These are phyloP conservation scores for Heliamphora pulchella DNA, from an alignment of 179 eudicot species.

Conservation along the genomic window DNA sequence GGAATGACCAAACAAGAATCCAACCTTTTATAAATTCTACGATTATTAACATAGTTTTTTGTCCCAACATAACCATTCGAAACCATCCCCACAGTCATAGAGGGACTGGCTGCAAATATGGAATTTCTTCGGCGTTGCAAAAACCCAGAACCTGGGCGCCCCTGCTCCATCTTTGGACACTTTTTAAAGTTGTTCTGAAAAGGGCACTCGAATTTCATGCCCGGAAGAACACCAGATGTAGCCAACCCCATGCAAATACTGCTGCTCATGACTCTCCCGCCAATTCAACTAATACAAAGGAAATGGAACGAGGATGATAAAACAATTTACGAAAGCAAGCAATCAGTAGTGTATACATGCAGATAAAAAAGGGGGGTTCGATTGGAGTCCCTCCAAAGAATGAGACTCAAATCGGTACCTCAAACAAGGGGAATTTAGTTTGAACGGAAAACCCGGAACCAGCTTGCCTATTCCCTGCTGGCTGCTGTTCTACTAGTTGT, in stretches of 20 bases:
- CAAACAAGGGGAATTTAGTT: background rate
- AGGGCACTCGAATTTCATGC: slow-evolving; percentile 9
- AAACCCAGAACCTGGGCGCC: background rate
- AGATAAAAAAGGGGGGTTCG: background rate
- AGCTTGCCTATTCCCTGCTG: background rate
- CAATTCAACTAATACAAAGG: background rate
- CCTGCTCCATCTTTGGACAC: slow-evolving; percentile 5
- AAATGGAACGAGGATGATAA: slow-evolving; percentile 1
- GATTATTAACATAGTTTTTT: slow-evolving; percentile 11
- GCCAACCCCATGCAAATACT: slow-evolving; percentile 11
- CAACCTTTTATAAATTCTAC: slow-evolving; percentile 31
- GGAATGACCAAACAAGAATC: slow-evolving; percentile 76
- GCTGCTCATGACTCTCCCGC: background rate
- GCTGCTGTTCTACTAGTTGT: background rate
- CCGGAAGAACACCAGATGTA: background rate
- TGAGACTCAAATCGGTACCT: background rate
- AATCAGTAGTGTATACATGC: background rate
- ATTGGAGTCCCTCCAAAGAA: background rate
- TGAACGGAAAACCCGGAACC: background rate
- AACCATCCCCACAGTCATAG: slow-evolving; percentile 24
- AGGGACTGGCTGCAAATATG: background rate
- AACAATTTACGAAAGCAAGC: background rate
- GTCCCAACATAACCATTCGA: slow-evolving; percentile 25
- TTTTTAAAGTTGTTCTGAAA: background rate
- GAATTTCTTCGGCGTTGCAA: background rate